Evolutionary conservation across 805 yeast species (phyloP).

Genomic region (Candida railenensis): DNA sequence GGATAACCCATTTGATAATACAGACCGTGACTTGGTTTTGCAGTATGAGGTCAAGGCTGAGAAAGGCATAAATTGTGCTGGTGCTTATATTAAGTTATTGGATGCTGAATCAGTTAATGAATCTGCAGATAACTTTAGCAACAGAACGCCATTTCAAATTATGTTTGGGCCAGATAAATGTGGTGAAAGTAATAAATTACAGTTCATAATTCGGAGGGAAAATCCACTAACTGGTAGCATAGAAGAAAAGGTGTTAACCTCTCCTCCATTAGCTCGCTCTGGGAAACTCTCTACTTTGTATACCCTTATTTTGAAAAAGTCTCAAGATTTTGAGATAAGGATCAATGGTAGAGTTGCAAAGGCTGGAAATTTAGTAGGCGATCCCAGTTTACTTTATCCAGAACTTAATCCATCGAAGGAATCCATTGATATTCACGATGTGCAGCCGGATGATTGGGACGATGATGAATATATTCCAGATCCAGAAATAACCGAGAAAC

Average conservation of each 20-base stretch:
- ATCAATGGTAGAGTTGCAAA: conserved; percentile 73
- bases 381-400: conserved; percentile 57
- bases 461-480: conserved; percentile 68
- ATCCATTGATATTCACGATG: conserved; percentile 48
- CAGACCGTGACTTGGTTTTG: conserved; percentile 65
- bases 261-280: conserved; percentile 66
- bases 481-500: conserved; percentile 61
- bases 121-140: conserved; percentile 49
- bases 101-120: conserved; percentile 35
- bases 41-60: conserved; percentile 91
- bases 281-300: conserved; percentile 64
- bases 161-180: conserved; percentile 97
- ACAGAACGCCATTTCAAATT: conserved; percentile 72
- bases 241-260: conserved; percentile 66
- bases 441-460: conserved; percentile 82
- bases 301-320: conserved; percentile 68
- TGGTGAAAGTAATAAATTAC: conserved; percentile 77
- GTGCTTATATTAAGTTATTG: conserved; percentile 81
- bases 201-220: conserved; percentile 65
- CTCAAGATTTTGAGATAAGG: conserved; percentile 74
- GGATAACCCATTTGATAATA: conserved; percentile 57
- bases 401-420: conserved; percentile 64
- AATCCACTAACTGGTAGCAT: conserved; percentile 52
- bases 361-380: conserved; percentile 64
- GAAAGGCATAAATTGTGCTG: conserved; percentile 79